Base-by-base conservation (phyloP, 805 yeast species). In the Kodamaea neixiangensis region DNA sequence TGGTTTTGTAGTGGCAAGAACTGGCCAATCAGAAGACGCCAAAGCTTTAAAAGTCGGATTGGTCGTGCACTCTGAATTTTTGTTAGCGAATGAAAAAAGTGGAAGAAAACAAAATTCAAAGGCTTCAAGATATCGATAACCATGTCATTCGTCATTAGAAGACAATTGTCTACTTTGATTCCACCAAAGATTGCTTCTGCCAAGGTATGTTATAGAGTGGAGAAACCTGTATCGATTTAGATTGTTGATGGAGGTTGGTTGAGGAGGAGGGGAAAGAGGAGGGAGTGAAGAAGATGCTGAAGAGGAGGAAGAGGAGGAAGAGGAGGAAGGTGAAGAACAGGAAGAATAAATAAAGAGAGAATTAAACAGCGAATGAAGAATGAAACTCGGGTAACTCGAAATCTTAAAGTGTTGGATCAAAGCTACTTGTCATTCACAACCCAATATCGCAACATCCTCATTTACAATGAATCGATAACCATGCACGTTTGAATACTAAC, bases 181-280 rank as follows among this genome's bases (percentile, higher is more conserved):
- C 99, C 99, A 64, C 99, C 99, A 72, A 93, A 93, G 93, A 86
- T 93, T 68, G 97, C 97, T 51, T 91, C 97, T 56, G 94, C 97
- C 44, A 82, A 86, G 75, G 93, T 87, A 48, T 29, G 51, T 48
- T 34, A 17, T 6, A 14, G 31, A 44, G 19, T 11, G 14, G 29
- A 33, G 40, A 31, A 6, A 14, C 4, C 20, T 20, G 34, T 34
- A 5, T 14, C 3, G 42, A 45, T 7, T 20, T 5, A 11, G 25
- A 15, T 35, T 35, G 17, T 7, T 14, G n/a, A n/a, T 40, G 14
- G 44, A n/a, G 33, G 19, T 13, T 11, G 22, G 14, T 20, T 2
- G 33, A 10, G 14, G 18, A 19, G 44, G 17, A 22, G 29, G n/a
- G n/a, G n/a, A n/a, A n/a, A n/a, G n/a, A n/a, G n/a, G n/a, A n/a